These are phyloP conservation scores for Silene vulgaris DNA, from an alignment of 179 eudicot genomes.

Conservation along the genomic window DNA sequence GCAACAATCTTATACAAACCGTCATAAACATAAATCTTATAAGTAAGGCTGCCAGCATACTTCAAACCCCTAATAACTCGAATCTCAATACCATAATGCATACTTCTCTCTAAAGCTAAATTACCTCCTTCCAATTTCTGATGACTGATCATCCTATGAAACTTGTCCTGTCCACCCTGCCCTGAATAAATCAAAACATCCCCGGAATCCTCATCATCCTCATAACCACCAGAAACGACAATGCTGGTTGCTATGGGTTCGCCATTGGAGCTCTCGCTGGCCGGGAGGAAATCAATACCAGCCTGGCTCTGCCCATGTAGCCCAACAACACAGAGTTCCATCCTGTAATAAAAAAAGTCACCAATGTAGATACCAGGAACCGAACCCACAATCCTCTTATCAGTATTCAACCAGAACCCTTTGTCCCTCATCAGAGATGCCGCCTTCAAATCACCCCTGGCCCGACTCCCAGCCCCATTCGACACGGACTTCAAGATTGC, in stretches of 20 bases:
- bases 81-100: constrained; percentile 78
- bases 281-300: constrained; percentile 71
- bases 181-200: constrained; percentile 78
- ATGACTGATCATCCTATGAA: constrained; percentile 46
- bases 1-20: constrained; percentile 66
- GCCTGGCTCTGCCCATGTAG: constrained; percentile 80
- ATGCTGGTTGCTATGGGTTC: constrained; percentile 90
- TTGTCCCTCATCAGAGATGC: constrained; percentile 48
- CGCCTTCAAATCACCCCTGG: constrained; percentile 58
- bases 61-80: constrained; percentile 80
- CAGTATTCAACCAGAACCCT: constrained; percentile 75
- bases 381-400: constrained; percentile 72
- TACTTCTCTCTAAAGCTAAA: constrained; percentile 80
- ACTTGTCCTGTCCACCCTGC: constrained; percentile 79
- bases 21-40: constrained; percentile 90
- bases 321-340: constrained; percentile 88
- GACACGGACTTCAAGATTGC: constrained; percentile 40
- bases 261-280: constrained; percentile 64
- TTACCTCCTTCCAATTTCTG: constrained; percentile 85
- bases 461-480: constrained; percentile 25
- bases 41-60: constrained; percentile 56
- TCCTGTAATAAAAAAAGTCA: constrained; percentile 67
- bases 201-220: constrained; percentile 74
- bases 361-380: constrained; percentile 77
- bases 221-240: constrained; percentile 84